Conservation (phyloP, 345 rosid species). For the Eucalyptus erythrocorys region DNA sequence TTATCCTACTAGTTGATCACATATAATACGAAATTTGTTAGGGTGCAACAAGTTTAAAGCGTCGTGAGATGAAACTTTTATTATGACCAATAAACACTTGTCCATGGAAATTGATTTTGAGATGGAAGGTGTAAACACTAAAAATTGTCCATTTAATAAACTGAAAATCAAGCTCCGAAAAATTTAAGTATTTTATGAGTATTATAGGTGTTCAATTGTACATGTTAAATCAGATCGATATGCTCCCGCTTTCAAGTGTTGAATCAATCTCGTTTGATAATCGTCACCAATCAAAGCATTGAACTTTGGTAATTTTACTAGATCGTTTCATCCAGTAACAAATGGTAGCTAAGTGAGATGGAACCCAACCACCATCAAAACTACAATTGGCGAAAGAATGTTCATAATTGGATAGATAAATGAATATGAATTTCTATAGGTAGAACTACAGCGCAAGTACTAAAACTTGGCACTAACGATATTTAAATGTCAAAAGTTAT, state of each 20-base stretch:
- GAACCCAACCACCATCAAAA: not conserved
- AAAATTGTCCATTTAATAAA: not conserved
- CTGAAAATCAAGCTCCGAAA: not conserved
- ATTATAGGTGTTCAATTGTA: not conserved
- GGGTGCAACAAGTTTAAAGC: not conserved
- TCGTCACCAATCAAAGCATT: not conserved
- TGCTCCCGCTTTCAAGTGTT: not conserved
- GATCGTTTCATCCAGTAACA: not conserved
- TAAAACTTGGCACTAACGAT: no score
- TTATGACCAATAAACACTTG: not conserved
- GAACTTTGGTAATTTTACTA: not conserved
- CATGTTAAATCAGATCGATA: not conserved
- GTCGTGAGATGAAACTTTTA: not conserved
- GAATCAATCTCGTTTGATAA: not conserved
- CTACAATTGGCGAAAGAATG: not conserved
- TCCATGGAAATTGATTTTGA: not conserved
- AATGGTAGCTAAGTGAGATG: not conserved
- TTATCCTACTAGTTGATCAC: not conserved
- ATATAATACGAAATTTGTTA: not conserved
- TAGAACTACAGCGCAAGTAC: fast-evolving
- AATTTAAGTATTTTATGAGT: not conserved
- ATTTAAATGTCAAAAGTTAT: no score
- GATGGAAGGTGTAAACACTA: not conserved
- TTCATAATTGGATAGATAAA: not conserved
- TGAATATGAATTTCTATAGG: not conserved